Evolutionary conservation across 2,329 filamentous ascomycete species (phyloP).

Genomic region (Verticillium nonalfalfae): DNA sequence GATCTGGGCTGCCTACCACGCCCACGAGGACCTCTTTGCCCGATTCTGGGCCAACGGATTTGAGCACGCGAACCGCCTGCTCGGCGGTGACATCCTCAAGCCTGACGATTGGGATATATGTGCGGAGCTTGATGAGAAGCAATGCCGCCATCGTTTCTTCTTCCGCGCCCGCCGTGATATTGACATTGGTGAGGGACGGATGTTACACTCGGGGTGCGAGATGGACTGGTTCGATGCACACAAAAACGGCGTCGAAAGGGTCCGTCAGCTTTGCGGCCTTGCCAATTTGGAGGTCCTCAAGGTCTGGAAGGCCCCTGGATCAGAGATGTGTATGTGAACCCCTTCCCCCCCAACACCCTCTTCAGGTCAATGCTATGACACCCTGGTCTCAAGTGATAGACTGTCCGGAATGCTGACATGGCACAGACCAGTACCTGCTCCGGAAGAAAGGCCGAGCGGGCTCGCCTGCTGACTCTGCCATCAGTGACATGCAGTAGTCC

Average conservation of each 20-base stretch:
- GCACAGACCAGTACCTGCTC: slow-evolving; percentile 29
- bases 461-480: slow-evolving; percentile 26
- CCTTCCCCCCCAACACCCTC: background rate
- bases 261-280: slow-evolving; percentile 31
- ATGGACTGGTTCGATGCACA: slow-evolving; percentile 38
- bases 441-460: slow-evolving; percentile 19
- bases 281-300: slow-evolving; percentile 27
- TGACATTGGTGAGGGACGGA: slow-evolving; percentile 11
- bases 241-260: slow-evolving; percentile 28
- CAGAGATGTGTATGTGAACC: slow-evolving; percentile 29
- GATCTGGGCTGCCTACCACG: slow-evolving; percentile 33
- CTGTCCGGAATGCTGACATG: slow-evolving; percentile 10
- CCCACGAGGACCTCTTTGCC: slow-evolving; percentile 24
- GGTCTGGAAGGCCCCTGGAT: slow-evolving; percentile 27
- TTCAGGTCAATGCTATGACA: no score
- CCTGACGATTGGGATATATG: slow-evolving; percentile 30
- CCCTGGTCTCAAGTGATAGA: background rate
- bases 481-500: slow-evolving; percentile 1
- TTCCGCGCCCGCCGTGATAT: slow-evolving; percentile 28
- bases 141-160: slow-evolving; percentile 32
- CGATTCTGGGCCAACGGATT: slow-evolving; percentile 33
- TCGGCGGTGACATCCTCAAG: slow-evolving; percentile 23
- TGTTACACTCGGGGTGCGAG: slow-evolving; percentile 24
- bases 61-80: slow-evolving; percentile 26
- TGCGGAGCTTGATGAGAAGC: slow-evolving; percentile 26